These are phyloP conservation scores for Blastobotrys petasosporus DNA, from an alignment of 1,139 yeast genomes.

Conservation along the genomic window DNA sequence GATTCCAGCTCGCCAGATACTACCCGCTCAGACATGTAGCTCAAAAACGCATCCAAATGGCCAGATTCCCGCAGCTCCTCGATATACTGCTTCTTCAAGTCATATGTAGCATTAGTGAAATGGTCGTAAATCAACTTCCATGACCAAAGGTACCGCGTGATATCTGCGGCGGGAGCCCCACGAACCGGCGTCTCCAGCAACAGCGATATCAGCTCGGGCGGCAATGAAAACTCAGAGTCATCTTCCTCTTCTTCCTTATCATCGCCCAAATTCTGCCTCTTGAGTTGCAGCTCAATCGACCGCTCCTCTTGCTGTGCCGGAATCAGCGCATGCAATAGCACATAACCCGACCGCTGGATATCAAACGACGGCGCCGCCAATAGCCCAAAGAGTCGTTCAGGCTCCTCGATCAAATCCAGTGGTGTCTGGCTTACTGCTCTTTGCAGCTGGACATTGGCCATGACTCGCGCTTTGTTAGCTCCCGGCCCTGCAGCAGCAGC, in stretches of 20 bases:
- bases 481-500: conserved; percentile 4
- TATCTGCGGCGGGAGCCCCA: conserved; percentile 18
- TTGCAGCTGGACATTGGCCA: conserved; percentile 16
- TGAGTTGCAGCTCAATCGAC: conserved; percentile 28
- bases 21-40: conserved; percentile 20
- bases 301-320: conserved; percentile 36
- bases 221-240: conserved; percentile 17
- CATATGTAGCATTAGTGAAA: conserved; percentile 60
- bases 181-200: conserved; percentile 24
- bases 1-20: conserved; percentile 10
- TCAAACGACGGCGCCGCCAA: conserved; percentile 24
- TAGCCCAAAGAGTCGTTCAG: conserved; percentile 31
- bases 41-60: conserved; percentile 38
- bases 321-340: conserved; percentile 38
- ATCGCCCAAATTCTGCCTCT: conserved; percentile 31
- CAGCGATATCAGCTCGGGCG: conserved; percentile 30
- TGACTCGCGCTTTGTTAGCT: conserved; percentile 12
- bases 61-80: conserved; percentile 48
- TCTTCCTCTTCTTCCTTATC: conserved; percentile 18
- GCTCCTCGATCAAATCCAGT: conserved; percentile 27
- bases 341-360: conserved; percentile 41
- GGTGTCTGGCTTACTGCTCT: conserved; percentile 18
- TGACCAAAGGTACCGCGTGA: conserved; percentile 49
- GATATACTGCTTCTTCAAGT: conserved; percentile 56
- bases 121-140: conserved; percentile 63